Evolutionary conservation across 1,284 basidiomycete species (phyloP).

Genomic region (Ustilago curta): DNA sequence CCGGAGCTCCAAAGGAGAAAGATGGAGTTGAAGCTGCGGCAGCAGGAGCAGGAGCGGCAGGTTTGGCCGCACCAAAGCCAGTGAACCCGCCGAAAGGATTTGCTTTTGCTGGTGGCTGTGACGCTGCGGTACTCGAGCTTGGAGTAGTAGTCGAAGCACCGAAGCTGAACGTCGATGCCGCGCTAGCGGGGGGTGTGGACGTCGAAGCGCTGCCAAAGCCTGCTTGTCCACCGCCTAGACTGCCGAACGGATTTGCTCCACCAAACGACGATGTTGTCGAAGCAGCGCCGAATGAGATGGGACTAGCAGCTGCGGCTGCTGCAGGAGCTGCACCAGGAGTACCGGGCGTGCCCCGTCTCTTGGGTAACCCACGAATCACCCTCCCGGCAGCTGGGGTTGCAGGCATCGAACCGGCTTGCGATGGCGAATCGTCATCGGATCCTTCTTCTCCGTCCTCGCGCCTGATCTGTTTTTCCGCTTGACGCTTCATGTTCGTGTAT

Average conservation of each 20-base stretch:
- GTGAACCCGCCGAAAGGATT: constrained; percentile 43
- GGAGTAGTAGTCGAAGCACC: constrained; percentile 14
- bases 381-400: constrained; percentile 35
- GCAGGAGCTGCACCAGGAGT: constrained; percentile 22
- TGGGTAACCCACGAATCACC: constrained; percentile 44
- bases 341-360: constrained; percentile 23
- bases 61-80: constrained; percentile 30
- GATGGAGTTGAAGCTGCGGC: constrained; percentile 15
- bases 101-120: constrained; percentile 20
- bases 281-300: constrained; percentile 16
- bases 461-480: constrained; percentile 51
- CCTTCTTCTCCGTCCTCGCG: constrained; percentile 46
- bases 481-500: constrained; percentile 37
- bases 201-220: constrained; percentile 27
- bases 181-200: constrained; percentile 12
- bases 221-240: constrained; percentile 14
- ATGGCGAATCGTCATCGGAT: constrained; percentile 43
- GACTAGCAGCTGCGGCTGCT: constrained; percentile 17
- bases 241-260: constrained; percentile 36
- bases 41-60: constrained; percentile 12
- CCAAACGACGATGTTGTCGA: constrained; percentile 19
- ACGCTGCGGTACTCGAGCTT: constrained; percentile 2
- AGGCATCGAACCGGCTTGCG: constrained; percentile 25
- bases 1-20: constrained; percentile 18
- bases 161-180: constrained; percentile 36